These are phyloP conservation scores for Cymbidium sinense DNA, from an alignment of 106 monocot genomes.

Conservation along the genomic window DNA sequence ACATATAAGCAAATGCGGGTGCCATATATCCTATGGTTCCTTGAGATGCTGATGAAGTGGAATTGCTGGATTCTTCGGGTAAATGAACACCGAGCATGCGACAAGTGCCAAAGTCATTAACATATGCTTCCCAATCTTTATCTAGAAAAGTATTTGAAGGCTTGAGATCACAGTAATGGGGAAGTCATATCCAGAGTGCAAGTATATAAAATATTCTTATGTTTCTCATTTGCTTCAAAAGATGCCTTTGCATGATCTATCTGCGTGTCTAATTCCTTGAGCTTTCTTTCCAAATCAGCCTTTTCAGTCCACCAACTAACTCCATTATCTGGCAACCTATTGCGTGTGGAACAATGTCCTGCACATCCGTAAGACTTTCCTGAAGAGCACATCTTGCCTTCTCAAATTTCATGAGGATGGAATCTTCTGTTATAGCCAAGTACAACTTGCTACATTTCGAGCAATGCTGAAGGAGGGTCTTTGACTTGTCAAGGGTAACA, in stretches of 20 bases:
- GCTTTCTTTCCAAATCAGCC: conserved; percentile 48
- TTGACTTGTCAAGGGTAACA: conserved; percentile 64
- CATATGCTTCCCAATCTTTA: no score
- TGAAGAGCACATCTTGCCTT: conserved; percentile 61
- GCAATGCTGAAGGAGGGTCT: conserved; percentile 70
- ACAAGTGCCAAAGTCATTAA: no score
- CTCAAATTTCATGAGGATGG: conserved; percentile 67
- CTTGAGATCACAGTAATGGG: no score
- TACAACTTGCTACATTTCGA: conserved; percentile 87
- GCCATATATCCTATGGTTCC: no score
- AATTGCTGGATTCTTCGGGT: no score
- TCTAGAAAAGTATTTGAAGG: no score
- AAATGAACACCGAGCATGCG: no score
- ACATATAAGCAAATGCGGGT: no score
- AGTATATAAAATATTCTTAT: conserved; percentile 48
- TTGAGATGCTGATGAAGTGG: no score
- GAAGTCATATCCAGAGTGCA: no score
- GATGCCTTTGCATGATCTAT: conserved; percentile 77
- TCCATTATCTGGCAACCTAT: conserved; percentile 67
- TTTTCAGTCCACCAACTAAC: conserved; percentile 24
- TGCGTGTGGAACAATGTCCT: conserved; percentile 56
- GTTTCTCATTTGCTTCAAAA: conserved; percentile 66
- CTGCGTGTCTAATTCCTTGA: conserved; percentile 65
- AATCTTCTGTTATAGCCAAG: conserved; percentile 73
- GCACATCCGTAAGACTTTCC: conserved; percentile 49